Evolutionary conservation across 116 monocot species (phyloP).

Genomic region (Trichopus zeylanicus): DNA sequence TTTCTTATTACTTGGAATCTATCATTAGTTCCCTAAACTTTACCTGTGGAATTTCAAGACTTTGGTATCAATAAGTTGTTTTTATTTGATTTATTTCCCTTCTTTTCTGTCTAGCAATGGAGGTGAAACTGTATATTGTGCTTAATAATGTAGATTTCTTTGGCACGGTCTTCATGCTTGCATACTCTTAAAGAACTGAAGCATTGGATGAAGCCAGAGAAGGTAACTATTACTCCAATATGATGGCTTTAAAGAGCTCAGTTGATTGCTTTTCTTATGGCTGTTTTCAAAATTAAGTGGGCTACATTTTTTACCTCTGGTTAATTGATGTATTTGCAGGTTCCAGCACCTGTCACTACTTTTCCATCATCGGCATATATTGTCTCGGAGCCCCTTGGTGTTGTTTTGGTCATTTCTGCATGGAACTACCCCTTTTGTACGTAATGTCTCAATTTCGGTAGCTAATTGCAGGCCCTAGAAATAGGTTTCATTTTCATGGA

Average conservation of each 20-base stretch:
- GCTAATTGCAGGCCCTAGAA: too few relatives aligned
- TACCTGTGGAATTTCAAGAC: too few relatives aligned
- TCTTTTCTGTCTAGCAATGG: too few relatives aligned
- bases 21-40: too few relatives aligned
- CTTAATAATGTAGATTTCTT: slow-evolving; percentile 32
- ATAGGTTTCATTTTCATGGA: not conserved
- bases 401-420: slow-evolving; percentile 78
- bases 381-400: slow-evolving; percentile 74
- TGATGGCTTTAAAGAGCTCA: too few relatives aligned
- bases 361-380: slow-evolving; percentile 74
- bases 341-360: slow-evolving; percentile 31
- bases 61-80: too few relatives aligned
- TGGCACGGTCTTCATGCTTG: slow-evolving; percentile 23
- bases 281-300: not conserved
- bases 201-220: slow-evolving; percentile 69
- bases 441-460: too few relatives aligned
- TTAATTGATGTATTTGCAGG: slow-evolving; percentile 22
- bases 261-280: not conserved
- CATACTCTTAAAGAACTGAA: slow-evolving; percentile 42
- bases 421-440: slow-evolving; percentile 91
- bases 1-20: too few relatives aligned
- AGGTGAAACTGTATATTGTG: not conserved
- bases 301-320: too few relatives aligned
- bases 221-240: too few relatives aligned
- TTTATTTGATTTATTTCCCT: too few relatives aligned